These are phyloP conservation scores for Peronospora belbahrii DNA, from an alignment of 352 stramenopile genomes.

Conservation along the genomic window DNA sequence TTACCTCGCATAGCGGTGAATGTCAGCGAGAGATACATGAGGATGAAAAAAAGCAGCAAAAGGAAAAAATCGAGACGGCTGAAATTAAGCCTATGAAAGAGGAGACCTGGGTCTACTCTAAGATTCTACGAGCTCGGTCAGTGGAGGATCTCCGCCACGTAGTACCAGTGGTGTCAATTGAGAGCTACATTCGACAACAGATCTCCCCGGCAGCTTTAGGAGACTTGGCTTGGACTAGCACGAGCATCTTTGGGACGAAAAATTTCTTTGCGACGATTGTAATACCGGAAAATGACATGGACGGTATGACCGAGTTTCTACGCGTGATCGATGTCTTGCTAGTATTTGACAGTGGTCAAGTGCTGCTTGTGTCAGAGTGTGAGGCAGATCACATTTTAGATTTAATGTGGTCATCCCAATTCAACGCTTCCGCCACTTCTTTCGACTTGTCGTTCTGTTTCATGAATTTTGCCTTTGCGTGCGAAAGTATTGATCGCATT, in stretches of 20 bases:
- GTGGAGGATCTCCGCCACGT: constrained; percentile 14
- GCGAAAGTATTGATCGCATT: constrained; percentile 12
- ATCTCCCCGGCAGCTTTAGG: constrained; percentile 7
- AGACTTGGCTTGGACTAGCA: constrained; percentile 20
- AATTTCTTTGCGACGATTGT: constrained; percentile 42
- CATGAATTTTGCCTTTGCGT: constrained; percentile 23
- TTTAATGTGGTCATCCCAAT: constrained; percentile 23
- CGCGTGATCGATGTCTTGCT: constrained; percentile 35
- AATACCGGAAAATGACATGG: background rate
- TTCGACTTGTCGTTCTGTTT: too few relatives aligned
- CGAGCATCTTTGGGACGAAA: constrained; percentile 27
- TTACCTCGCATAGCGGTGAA: constrained; percentile 35
- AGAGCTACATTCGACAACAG: constrained; percentile 9
- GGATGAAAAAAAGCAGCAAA: constrained; percentile 36
- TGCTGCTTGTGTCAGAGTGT: constrained; percentile 36
- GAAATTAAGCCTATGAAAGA: constrained; percentile 10
- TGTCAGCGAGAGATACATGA: constrained; percentile 53
- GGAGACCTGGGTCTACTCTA: constrained; percentile 2
- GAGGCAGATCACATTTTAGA: constrained; percentile 33
- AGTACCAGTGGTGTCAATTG: too few relatives aligned
- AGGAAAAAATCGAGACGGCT: constrained; percentile 6
- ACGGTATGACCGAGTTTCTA: constrained; percentile 16
- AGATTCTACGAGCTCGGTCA: constrained; percentile 12
- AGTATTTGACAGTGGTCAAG: constrained; percentile 30
- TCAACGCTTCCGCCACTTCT: too few relatives aligned